Conservation (phyloP, 1,284 basidiomycete species). For the Heterobasidion occidentale region DNA sequence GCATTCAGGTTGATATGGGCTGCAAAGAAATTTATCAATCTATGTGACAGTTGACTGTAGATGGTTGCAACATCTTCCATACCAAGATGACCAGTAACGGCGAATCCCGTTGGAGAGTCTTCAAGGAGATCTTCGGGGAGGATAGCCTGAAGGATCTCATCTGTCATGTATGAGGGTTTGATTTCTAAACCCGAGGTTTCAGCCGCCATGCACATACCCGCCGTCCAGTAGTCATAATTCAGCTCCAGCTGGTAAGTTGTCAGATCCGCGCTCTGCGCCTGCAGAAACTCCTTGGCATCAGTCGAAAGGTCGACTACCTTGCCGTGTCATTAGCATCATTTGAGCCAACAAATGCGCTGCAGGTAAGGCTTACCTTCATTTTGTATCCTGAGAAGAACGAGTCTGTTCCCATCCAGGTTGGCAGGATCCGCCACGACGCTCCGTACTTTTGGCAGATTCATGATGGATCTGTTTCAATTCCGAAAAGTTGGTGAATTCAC, state of each 20-base stretch:
- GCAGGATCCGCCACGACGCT: slow-evolving; percentile 48
- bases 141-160: slow-evolving; percentile 75
- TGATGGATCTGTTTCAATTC: slow-evolving; percentile 30
- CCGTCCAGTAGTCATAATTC: slow-evolving; percentile 81
- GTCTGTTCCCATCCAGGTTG: slow-evolving; percentile 41
- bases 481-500: background rate
- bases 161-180: slow-evolving; percentile 30
- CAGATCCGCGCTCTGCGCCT: slow-evolving; percentile 45
- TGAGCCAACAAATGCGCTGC: background rate
- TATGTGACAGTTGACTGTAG: background rate
- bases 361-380: slow-evolving; percentile 43
- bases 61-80: slow-evolving; percentile 12
- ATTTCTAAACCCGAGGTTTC: background rate
- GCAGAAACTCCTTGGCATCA: slow-evolving; percentile 47
- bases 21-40: slow-evolving; percentile 15
- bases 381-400: slow-evolving; percentile 55
- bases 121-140: slow-evolving; percentile 72
- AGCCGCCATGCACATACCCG: slow-evolving; percentile 39
- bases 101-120: slow-evolving; percentile 82
- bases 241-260: slow-evolving; percentile 55
- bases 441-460: slow-evolving; percentile 63
- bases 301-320: slow-evolving; percentile 62
- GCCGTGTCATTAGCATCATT: slow-evolving; percentile 14
- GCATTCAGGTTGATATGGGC: slow-evolving; percentile 87
- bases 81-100: slow-evolving; percentile 90